phyloP scores from a whole-genome alignment of 331 rosid genomes.

The Ulmus americana region DNA sequence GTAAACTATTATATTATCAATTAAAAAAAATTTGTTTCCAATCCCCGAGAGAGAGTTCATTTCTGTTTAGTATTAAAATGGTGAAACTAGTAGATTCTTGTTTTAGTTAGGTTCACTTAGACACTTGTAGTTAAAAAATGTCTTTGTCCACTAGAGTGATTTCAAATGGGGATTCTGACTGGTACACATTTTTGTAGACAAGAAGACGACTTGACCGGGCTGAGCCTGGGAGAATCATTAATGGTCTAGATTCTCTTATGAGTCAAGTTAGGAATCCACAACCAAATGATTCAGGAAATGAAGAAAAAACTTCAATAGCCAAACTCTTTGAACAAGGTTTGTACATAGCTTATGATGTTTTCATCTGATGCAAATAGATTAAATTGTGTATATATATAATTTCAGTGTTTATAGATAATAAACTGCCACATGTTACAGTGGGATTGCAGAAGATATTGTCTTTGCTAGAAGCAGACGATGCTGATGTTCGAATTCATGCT shows the following conservation, averaged over 20 bases:
- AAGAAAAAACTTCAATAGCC: slow-evolving; percentile 83
- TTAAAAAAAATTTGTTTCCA: too few relatives aligned
- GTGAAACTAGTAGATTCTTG: too few relatives aligned
- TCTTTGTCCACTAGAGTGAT: too few relatives aligned
- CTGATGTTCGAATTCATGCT: slow-evolving; percentile 89
- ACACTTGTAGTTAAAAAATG: too few relatives aligned
- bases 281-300: slow-evolving; percentile 58
- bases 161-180: slow-evolving; percentile 10
- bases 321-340: slow-evolving; percentile 98
- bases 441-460: slow-evolving; percentile 97
- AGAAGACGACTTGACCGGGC: slow-evolving; percentile 49
- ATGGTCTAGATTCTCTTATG: slow-evolving; percentile 56
- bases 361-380: not conserved
- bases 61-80: too few relatives aligned
- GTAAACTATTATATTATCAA: too few relatives aligned
- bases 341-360: not conserved
- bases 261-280: slow-evolving; percentile 58
- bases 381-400: too few relatives aligned
- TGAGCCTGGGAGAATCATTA: slow-evolving; percentile 45
- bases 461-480: slow-evolving; percentile 92
- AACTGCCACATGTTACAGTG: slow-evolving; percentile 37
- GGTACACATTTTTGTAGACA: slow-evolving; percentile 42
- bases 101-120: too few relatives aligned
- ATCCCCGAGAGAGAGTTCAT: too few relatives aligned
- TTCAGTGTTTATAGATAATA: not conserved